These are phyloP conservation scores for Isatis tinctoria DNA, from an alignment of 345 rosid genomes.

Conservation along the genomic window DNA sequence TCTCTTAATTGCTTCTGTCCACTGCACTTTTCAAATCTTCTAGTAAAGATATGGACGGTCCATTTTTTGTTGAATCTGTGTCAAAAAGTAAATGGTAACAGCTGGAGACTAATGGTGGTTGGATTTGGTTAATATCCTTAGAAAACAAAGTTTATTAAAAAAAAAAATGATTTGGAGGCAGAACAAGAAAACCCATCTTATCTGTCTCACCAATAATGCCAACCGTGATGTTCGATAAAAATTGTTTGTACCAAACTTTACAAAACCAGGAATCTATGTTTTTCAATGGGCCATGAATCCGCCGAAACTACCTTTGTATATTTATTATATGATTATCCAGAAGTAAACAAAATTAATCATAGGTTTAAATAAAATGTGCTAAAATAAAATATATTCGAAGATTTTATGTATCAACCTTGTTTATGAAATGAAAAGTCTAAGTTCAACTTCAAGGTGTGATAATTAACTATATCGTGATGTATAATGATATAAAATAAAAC, in stretches of 20 bases:
- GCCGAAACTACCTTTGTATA: constrained; percentile 3
- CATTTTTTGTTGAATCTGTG: background rate
- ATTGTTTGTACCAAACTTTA: constrained; percentile 10
- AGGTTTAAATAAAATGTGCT: background rate
- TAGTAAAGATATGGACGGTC: background rate
- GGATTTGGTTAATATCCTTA: background rate
- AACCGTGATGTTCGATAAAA: background rate
- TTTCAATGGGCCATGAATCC: constrained; percentile 23
- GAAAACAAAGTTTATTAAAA: background rate
- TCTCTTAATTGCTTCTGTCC: background rate
- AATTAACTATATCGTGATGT: too few relatives aligned
- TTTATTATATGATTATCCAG: background rate
- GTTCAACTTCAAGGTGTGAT: too few relatives aligned
- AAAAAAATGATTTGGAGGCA: background rate
- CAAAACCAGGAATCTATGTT: constrained; percentile 24
- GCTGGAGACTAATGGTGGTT: constrained; percentile 23
- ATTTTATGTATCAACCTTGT: too few relatives aligned
- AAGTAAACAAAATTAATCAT: background rate
- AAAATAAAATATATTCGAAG: background rate
- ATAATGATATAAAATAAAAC: too few relatives aligned
- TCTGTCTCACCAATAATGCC: constrained; percentile 30
- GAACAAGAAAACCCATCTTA: background rate
- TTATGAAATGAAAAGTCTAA: too few relatives aligned
- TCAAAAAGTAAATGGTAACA: constrained; percentile 19
- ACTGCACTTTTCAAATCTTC: background rate